Conservation (phyloP, 2,329 filamentous ascomycete genomes). For the Blastomyces silverae region DNA sequence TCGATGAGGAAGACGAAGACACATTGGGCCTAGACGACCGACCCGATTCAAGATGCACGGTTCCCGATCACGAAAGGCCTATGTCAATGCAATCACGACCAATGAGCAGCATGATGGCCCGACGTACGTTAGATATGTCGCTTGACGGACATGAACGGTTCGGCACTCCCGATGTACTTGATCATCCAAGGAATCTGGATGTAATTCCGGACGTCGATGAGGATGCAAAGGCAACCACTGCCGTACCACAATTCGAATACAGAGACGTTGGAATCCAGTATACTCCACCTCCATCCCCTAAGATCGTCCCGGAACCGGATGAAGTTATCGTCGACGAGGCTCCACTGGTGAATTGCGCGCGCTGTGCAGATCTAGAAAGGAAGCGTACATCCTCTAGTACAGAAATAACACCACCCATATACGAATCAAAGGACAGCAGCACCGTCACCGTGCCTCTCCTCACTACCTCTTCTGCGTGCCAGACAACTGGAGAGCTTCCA, state of each 20-base stretch:
- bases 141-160: slow-evolving; percentile 31
- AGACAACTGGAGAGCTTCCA: slow-evolving; percentile 38
- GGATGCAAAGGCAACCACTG: slow-evolving; percentile 35
- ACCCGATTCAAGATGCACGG: slow-evolving; percentile 44
- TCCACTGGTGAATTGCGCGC: slow-evolving; percentile 34
- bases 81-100: slow-evolving; percentile 37
- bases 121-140: slow-evolving; percentile 42
- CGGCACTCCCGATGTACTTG: slow-evolving; percentile 23
- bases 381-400: slow-evolving; percentile 50
- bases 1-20: slow-evolving; percentile 67
- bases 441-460: slow-evolving; percentile 31
- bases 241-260: slow-evolving; percentile 48
- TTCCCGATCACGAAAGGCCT: slow-evolving; percentile 39
- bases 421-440: slow-evolving; percentile 26
- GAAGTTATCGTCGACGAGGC: slow-evolving; percentile 11
- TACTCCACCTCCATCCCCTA: slow-evolving; percentile 72
- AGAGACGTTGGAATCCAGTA: slow-evolving; percentile 73
- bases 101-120: slow-evolving; percentile 36
- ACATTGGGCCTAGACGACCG: slow-evolving; percentile 58
- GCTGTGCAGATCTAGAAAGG: slow-evolving; percentile 66
- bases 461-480: slow-evolving; percentile 40
- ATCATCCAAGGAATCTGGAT: slow-evolving; percentile 16
- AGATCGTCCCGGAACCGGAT: slow-evolving; percentile 23
- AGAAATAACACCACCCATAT: neutral
- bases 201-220: slow-evolving; percentile 39